These are phyloP conservation scores for Phytophthora pseudosyringae DNA, from an alignment of 352 stramenopile species.

Conservation along the genomic window DNA sequence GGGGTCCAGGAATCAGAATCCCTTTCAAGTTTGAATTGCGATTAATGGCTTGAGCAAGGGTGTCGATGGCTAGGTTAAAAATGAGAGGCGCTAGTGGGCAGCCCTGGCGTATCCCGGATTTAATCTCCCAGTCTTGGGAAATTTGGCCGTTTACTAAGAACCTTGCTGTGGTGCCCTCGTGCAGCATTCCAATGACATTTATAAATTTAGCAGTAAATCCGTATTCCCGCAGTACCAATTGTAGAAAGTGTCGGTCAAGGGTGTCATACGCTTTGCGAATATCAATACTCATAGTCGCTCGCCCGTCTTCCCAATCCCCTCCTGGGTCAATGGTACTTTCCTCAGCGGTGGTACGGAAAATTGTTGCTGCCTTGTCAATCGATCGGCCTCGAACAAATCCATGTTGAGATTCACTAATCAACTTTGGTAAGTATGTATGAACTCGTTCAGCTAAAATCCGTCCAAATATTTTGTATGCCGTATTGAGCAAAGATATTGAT, in stretches of 20 bases:
- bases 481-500: slow-evolving; percentile 15
- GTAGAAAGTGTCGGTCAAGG: not conserved
- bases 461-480: slow-evolving; percentile 11
- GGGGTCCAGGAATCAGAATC: not conserved
- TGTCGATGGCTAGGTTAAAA: slow-evolving; percentile 9
- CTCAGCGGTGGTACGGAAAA: too few relatives aligned
- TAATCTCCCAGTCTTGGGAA: not conserved
- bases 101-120: not conserved
- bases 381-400: slow-evolving; percentile 13
- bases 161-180: not conserved
- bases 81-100: too few relatives aligned
- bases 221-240: not conserved
- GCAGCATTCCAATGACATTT: not conserved
- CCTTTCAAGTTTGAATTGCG: not conserved
- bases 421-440: slow-evolving; percentile 1
- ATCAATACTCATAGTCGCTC: not conserved
- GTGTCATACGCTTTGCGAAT: not conserved
- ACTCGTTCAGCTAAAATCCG: slow-evolving; percentile 6
- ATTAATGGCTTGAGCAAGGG: slow-evolving; percentile 1
- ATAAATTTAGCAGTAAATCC: not conserved
- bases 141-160: not conserved
- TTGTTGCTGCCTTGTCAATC: slow-evolving; percentile 2
- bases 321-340: too few relatives aligned
- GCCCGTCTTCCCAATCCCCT: too few relatives aligned
- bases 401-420: slow-evolving; percentile 8